phyloP scores from a whole-genome alignment of 2,329 filamentous ascomycete genomes.

The Aspergillaceae sp. region DNA sequence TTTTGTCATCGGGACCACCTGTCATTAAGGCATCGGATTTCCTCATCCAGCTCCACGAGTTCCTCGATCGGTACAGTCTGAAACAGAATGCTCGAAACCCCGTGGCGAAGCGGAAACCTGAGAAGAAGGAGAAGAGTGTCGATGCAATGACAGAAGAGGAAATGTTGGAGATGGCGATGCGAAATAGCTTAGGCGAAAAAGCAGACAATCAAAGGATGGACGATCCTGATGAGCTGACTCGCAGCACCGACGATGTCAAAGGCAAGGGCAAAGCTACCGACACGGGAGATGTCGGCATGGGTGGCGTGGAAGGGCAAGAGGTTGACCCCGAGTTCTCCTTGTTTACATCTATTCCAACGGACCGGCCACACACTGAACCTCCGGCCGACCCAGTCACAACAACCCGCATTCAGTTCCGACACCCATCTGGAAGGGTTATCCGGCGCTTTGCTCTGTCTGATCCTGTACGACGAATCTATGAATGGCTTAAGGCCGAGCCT shows the following conservation, averaged over 20 bases:
- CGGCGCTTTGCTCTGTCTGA: conserved; percentile 74
- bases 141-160: conserved; percentile 93
- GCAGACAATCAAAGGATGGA: conserved; percentile 47
- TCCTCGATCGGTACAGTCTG: conserved; percentile 92
- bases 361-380: conserved; percentile 70
- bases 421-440: conserved; percentile 75
- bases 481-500: conserved; percentile 82
- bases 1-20: conserved; percentile 72
- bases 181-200: conserved; percentile 66
- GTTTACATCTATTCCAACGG: conserved; percentile 64
- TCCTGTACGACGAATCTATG: conserved; percentile 73
- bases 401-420: conserved; percentile 87
- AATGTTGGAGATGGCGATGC: conserved; percentile 87
- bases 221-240: conserved; percentile 84
- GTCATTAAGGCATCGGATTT: conserved; percentile 72
- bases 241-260: conserved; percentile 44
- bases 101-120: conserved; percentile 67
- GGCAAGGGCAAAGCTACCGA: conserved; percentile 43
- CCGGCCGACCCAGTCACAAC: conserved; percentile 59
- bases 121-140: conserved; percentile 64
- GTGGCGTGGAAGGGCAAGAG: conserved; percentile 29
- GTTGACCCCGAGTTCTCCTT: conserved; percentile 30
- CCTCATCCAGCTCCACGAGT: conserved; percentile 84
- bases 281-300: conserved; percentile 27
- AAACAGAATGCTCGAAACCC: conserved; percentile 86